Evolutionary conservation across 345 rosid genomes (phyloP).

Genomic region (Hibiscus mutabilis): DNA sequence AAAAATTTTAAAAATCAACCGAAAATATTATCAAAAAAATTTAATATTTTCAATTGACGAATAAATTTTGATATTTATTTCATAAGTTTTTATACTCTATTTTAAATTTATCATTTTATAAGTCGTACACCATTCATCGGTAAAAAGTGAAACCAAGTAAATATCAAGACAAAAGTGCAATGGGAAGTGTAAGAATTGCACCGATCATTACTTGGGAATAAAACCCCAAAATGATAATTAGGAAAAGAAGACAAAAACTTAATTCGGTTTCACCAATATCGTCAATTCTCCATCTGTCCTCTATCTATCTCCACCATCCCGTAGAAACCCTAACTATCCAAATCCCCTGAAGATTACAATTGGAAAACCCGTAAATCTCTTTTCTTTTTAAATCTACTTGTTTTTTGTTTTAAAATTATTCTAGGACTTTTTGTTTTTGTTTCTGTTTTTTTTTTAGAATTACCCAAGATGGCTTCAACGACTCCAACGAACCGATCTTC

Average conservation of each 20-base stretch:
- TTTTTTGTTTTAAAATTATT: background rate
- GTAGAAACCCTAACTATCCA: background rate
- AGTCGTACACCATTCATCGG: too few relatives aligned
- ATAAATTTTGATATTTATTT: too few relatives aligned
- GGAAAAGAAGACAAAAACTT: background rate
- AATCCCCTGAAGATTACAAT: background rate
- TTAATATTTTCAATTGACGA: too few relatives aligned
- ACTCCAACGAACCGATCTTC: conserved; percentile 31
- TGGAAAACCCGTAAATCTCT: background rate
- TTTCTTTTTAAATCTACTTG: background rate
- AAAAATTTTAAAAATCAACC: too few relatives aligned
- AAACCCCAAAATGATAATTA: background rate
- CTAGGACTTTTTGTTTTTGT: background rate
- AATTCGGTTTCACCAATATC: background rate
- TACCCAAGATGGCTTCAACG: conserved; percentile 8
- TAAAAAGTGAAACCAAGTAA: too few relatives aligned
- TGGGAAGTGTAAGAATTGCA: background rate
- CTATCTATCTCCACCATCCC: background rate
- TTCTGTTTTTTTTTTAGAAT: background rate
- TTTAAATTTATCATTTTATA: too few relatives aligned
- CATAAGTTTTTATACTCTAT: too few relatives aligned
- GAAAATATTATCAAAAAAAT: too few relatives aligned
- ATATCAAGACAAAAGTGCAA: background rate
- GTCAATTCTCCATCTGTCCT: background rate
- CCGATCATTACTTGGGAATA: background rate